Percentiles rank a stretch among this genome's conserved stretches.
phyloP scores from a whole-genome alignment of 2,329 filamentous ascomycete genomes.

The Cercospora zeae-maydis region DNA sequence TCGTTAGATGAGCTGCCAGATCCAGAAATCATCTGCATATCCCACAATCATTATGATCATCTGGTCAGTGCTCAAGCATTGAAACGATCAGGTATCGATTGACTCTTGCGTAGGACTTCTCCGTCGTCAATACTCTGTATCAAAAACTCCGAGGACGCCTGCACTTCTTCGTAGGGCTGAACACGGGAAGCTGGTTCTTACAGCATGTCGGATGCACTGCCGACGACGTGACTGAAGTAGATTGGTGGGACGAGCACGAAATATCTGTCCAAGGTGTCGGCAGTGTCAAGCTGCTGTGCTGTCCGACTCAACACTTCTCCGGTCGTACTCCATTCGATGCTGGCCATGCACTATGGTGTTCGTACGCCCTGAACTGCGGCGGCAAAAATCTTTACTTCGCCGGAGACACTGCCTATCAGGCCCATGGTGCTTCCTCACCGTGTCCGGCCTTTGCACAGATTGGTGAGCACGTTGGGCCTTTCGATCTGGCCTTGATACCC shows the following conservation, averaged over 20 bases:
- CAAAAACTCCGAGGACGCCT: slow-evolving; percentile 37
- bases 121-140: slow-evolving; percentile 45
- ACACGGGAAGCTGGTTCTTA: slow-evolving; percentile 40
- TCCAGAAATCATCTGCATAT: slow-evolving; percentile 52
- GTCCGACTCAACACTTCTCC: slow-evolving; percentile 49
- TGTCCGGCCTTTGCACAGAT: slow-evolving; percentile 51
- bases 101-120: slow-evolving; percentile 51
- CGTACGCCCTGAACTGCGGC: slow-evolving; percentile 42
- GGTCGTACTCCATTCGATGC: slow-evolving; percentile 42
- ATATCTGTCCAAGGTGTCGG: slow-evolving; percentile 37
- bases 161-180: slow-evolving; percentile 44
- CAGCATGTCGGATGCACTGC: slow-evolving; percentile 39
- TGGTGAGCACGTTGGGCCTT: slow-evolving; percentile 46
- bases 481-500: slow-evolving; percentile 49
- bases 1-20: slow-evolving; percentile 49
- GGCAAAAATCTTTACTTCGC: slow-evolving; percentile 46
- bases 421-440: slow-evolving; percentile 38
- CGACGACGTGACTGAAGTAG: slow-evolving; percentile 45
- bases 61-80: slow-evolving; percentile 48
- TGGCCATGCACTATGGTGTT: slow-evolving; percentile 48
- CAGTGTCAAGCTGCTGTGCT: slow-evolving; percentile 44
- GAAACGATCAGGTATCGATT: slow-evolving; percentile 39
- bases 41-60: slow-evolving; percentile 57
- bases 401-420: slow-evolving; percentile 50
- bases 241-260: slow-evolving; percentile 50